Evolutionary conservation across 257 asterid species (phyloP), one percentile per base, ranked within the genome.

Genomic region (Solanum tarijense): DNA sequence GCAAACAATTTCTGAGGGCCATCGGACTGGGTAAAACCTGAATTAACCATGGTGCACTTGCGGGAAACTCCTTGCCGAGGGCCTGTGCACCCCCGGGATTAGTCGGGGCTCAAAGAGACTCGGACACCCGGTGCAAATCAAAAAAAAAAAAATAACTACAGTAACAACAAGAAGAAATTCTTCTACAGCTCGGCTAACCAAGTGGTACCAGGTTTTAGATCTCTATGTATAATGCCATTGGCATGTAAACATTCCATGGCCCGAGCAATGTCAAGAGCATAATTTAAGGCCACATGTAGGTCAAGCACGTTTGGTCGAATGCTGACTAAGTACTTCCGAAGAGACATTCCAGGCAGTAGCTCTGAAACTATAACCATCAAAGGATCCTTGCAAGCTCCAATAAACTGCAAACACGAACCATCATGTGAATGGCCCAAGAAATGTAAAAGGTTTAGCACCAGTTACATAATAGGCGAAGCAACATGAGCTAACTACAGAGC

Each of bases 331-430:
- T 94, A 93, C 91, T 95, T 96, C 83, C 98, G 93, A 71, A 96
- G 98, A 62, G 99, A 96, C 99, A 94, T 95, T 89, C 98, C 99
- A 23, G 95, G 98, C 91, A 96, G 91, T 86, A 96, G 94, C 93
- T 96, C 99, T 6, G 98, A 92, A 29, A 96, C 99, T 90, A 96
- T 93, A 91, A 95, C 99, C 99, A 96, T 95, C 88, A 96, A 89
- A 89, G 99, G 99, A 91, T 96, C 99, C 86, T 96, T 96, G 90
- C 99, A 96, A 84, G 99, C 99, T 87, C 99, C 99, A 90, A 96
- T 94, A 89, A 96, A 96, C 98, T 96, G 98, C 94, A 91, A 46
- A 16, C 29, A 73, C n/a, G 73, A 86, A 86, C 12, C 72, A 58
- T 29, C 71, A 84, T 21, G 25, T 83, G 86, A 46, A 55, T 55